phyloP scores from a whole-genome alignment of 768 basidiomycete species.

The Collybia nuda region DNA sequence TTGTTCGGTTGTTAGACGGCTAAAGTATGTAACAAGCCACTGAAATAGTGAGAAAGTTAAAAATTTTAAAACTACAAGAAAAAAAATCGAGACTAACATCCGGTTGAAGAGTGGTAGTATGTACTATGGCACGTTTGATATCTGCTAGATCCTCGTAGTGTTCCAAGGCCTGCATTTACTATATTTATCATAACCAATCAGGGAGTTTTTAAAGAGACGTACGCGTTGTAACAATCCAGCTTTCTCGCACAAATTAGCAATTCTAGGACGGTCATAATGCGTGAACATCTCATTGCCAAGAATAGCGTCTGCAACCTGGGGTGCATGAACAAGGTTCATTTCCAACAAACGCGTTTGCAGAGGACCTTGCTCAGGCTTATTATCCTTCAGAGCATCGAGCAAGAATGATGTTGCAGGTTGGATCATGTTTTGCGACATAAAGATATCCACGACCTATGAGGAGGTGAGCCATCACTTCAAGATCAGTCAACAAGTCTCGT shows the following conservation, averaged over 20 bases:
- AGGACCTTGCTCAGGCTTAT: slow-evolving; percentile 94
- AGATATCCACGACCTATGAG: slow-evolving; percentile 88
- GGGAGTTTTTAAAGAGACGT: slow-evolving; percentile 21
- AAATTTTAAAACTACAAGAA: slow-evolving; percentile 2
- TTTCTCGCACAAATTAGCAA: slow-evolving; percentile 98
- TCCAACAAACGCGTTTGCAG: slow-evolving; percentile 95
- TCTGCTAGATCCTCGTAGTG: slow-evolving; percentile 98
- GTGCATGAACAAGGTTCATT: slow-evolving; percentile 97
- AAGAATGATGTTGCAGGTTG: slow-evolving; percentile 99
- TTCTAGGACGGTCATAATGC: slow-evolving; percentile 93
- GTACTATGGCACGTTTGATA: slow-evolving; percentile 97
- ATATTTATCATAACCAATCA: slow-evolving; percentile 1
- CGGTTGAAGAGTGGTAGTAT: slow-evolving; percentile 77
- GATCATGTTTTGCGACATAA: slow-evolving; percentile 99
- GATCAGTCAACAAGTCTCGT: slow-evolving; percentile 19
- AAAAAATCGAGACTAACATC: slow-evolving; percentile 54
- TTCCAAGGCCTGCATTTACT: slow-evolving; percentile 76
- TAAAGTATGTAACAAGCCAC: slow-evolving; percentile 99
- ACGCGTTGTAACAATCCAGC: slow-evolving; percentile 94
- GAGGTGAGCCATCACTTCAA: slow-evolving; percentile 2
- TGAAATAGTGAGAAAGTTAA: slow-evolving; percentile 24
- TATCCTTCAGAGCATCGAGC: slow-evolving; percentile 96
- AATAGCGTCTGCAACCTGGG: slow-evolving; percentile 98
- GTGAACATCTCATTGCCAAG: slow-evolving; percentile 98
- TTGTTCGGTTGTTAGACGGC: slow-evolving; percentile 94